Percentiles rank a stretch among this genome's conserved stretches.
Conservation (phyloP, 2,329 filamentous ascomycete species). For the Trichoderma sp. region DNA sequence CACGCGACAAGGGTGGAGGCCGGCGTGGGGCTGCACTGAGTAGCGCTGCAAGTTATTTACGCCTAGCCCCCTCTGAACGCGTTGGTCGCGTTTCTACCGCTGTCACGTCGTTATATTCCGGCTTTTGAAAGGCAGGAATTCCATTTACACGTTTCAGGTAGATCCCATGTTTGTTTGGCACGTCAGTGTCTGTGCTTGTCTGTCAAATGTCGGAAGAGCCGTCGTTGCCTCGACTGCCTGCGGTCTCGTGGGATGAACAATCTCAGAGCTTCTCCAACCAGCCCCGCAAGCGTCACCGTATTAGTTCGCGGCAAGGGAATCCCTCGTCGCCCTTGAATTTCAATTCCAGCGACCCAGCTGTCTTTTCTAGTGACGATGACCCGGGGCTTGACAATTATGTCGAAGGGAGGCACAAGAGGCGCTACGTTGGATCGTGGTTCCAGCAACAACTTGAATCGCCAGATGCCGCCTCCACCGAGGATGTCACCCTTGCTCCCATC, state of each 20-base stretch:
- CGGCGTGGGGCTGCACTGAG: neutral
- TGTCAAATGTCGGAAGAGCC: conserved; percentile 39
- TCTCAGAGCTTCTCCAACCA: conserved; percentile 43
- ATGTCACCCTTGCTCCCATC: conserved; percentile 31
- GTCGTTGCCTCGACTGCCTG: conserved; percentile 43
- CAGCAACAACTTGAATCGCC: conserved; percentile 57
- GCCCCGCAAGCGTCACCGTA: conserved; percentile 42
- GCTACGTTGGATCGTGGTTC: conserved; percentile 69
- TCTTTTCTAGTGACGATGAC: conserved; percentile 74
- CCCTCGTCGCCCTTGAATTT: conserved; percentile 37
- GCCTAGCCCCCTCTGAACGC: neutral
- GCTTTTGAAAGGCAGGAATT: neutral
- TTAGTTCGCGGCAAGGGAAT: conserved; percentile 30
- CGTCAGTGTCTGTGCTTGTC: neutral
- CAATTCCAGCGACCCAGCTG: conserved; percentile 69
- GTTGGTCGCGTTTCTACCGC: conserved; percentile 1
- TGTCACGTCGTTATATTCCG: neutral
- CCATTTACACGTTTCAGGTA: neutral
- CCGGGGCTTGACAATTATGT: conserved; percentile 66
- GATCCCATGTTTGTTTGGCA: neutral
- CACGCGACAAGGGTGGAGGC: conserved; percentile 5
- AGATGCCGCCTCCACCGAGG: conserved; percentile 49
- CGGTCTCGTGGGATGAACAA: conserved; percentile 41
- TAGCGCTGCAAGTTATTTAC: conserved; percentile 18
- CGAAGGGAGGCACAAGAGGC: conserved; percentile 58